Evolutionary conservation across 225 moss, liverwort and hornwort species (phyloP), one percentile per base, ranked within the genome.

Genomic region (Rhytidiadelphus loreus): DNA sequence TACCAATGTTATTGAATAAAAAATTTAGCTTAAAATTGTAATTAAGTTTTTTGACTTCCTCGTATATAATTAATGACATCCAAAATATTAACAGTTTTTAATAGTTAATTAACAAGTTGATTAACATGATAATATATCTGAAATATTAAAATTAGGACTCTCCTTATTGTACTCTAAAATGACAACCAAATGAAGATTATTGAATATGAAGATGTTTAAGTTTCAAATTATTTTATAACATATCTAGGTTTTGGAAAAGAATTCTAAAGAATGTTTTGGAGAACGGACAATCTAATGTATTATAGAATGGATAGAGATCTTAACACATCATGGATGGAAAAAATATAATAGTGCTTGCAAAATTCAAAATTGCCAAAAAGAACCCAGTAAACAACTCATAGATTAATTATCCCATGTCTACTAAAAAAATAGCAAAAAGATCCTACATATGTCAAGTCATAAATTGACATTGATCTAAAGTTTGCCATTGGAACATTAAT

Each of bases 351-450:
- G 2, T 4, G 2, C 11, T 39, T 55, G 8, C 6, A 57, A 57
- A n/a, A 79, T 3, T 58, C 28, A 58, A n/a, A 79, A 18, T 58
- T 79, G 28, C 5, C 53, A 11, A 26, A n/a, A n/a, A n/a, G n/a
- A n/a, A n/a, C n/a, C n/a, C n/a, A n/a, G n/a, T n/a, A n/a, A n/a
- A n/a, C n/a, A n/a, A 37, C 10, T 57, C 3, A 39, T 11, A 28
- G 28, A 28, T 58, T 39, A 28, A 8, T 58, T 58, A 58, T 0
- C 11, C 14, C 0, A 18, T 19, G 1, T 19, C 0, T 8, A 0
- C 2, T 8, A 3, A 58, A 58, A 58, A 39, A 39, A 18, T 12
- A 41, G 20, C 12, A 58, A 41, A 58, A 39, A 19, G 11, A 19
- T 2, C 41, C 5, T 58, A 41, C 12, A 18, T 5, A 58, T 80